Evolutionary conservation across 2,329 filamentous ascomycete genomes (phyloP).

Genomic region (Bipolaris sorokiniana): DNA sequence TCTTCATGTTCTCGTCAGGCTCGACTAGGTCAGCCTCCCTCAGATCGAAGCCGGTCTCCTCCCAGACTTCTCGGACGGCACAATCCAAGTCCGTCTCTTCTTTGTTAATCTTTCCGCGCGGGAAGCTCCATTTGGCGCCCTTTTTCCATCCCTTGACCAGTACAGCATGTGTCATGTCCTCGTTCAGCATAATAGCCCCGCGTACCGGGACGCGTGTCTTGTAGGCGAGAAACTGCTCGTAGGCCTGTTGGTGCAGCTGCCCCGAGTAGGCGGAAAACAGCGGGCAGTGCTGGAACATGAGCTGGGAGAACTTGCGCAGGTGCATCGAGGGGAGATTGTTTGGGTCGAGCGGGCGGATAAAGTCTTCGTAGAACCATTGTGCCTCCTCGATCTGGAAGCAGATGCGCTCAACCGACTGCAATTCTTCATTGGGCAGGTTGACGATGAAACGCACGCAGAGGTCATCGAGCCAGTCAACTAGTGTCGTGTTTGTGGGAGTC

Average conservation of each 20-base stretch:
- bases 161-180: slow-evolving; percentile 91
- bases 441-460: slow-evolving; percentile 97
- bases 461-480: slow-evolving; percentile 98
- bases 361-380: slow-evolving; percentile 99
- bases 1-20: slow-evolving; percentile 72
- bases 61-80: slow-evolving; percentile 90
- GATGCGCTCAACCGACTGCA: slow-evolving; percentile 87
- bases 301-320: slow-evolving; percentile 82
- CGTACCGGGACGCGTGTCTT: slow-evolving; percentile 93
- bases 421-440: slow-evolving; percentile 90
- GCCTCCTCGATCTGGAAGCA: slow-evolving; percentile 99
- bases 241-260: slow-evolving; percentile 79
- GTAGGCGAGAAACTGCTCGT: slow-evolving; percentile 90
- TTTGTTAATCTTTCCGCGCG: slow-evolving; percentile 96
- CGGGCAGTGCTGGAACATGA: slow-evolving; percentile 93
- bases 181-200: slow-evolving; percentile 90
- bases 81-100: slow-evolving; percentile 94
- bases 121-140: slow-evolving; percentile 94
- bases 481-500: slow-evolving; percentile 78
- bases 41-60: slow-evolving; percentile 93
- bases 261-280: slow-evolving; percentile 81
- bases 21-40: slow-evolving; percentile 76
- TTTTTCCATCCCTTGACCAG: slow-evolving; percentile 99
- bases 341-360: slow-evolving; percentile 88
- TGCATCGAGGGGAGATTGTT: slow-evolving; percentile 80